Base-by-base conservation (phyloP, 768 basidiomycete genomes). In the Agaricus bisporus region DNA sequence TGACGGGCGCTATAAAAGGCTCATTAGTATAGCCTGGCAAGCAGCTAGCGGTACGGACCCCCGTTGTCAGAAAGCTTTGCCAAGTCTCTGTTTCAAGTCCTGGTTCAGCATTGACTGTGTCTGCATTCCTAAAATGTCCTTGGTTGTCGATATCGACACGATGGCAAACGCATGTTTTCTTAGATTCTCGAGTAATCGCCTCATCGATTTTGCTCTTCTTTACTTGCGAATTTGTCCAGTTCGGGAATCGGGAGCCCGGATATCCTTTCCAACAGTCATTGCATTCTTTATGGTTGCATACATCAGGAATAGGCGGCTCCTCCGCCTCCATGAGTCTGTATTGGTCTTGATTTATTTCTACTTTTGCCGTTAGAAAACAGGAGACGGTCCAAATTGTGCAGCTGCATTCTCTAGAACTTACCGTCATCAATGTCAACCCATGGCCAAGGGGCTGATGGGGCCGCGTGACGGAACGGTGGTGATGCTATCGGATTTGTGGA, bases 141-240 rank as follows among this genome's bases (percentile, higher is more conserved):
- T 66, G 61, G 5, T 76, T 68, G 50, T 79, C 73, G 11, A 74
- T 66, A 50, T 70, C 63, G 53, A 64, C 28, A 73, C 66, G 7
- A 56, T 61, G 17, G 11, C 69, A 73, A 26, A 18, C 59, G 58
- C 70, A 73, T 17, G 6, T 14, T 28, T 41, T 38, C 3, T 20
- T 20, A 11, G 37, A 25, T 17, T 41, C 2, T 4, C 41, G 50
- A 26, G 47, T 10, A n/a, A 57, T 55, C 5, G 43, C 28, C 4
- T 62, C 61, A 6, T 60, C 55, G 42, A 76, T 75, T 38, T 66
- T 63, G 48, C 72, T 73, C 43, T 67, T 66, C 41, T 60, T 54
- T n/a, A 73, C 63, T 51, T 79, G 78, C 14, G 59, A 58, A 4
- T 58, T 51, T 0, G 75, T 79, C 81, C 81, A 81, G 56, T 81